Conservation (phyloP, 2,329 filamentous ascomycete species). For the Colletotrichum camelliae region DNA sequence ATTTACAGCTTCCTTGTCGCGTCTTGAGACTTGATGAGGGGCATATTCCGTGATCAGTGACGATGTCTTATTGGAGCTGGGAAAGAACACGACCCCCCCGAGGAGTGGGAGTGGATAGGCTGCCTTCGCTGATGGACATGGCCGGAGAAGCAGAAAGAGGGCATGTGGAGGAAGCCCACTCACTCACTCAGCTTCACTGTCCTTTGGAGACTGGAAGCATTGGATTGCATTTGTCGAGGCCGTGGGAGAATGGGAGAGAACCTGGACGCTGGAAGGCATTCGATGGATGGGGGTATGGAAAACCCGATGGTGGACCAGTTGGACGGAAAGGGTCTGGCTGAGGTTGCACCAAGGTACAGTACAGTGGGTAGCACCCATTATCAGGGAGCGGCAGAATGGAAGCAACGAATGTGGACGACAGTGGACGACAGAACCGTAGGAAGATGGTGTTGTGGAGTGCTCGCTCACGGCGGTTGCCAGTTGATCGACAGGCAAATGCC, state of each 20-base stretch:
- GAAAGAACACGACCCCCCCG: background rate
- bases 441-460: background rate
- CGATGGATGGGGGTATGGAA: background rate
- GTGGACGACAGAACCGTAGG: background rate
- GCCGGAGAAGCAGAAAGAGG: background rate
- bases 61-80: background rate
- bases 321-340: background rate
- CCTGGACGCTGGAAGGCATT: background rate
- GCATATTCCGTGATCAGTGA: background rate
- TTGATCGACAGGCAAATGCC: slow-evolving; percentile 17
- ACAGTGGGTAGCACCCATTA: background rate
- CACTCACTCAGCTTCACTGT: background rate
- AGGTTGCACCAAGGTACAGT: background rate
- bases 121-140: background rate
- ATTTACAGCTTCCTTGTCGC: background rate
- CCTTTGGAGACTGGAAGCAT: background rate
- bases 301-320: background rate
- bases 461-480: background rate
- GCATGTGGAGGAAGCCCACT: background rate
- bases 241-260: background rate
- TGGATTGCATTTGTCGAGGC: background rate
- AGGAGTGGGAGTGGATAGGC: background rate
- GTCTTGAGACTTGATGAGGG: background rate
- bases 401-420: background rate
- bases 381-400: background rate